Base-by-base conservation (phyloP, 2,329 filamentous ascomycete species). In the Cercospora sp. region DNA sequence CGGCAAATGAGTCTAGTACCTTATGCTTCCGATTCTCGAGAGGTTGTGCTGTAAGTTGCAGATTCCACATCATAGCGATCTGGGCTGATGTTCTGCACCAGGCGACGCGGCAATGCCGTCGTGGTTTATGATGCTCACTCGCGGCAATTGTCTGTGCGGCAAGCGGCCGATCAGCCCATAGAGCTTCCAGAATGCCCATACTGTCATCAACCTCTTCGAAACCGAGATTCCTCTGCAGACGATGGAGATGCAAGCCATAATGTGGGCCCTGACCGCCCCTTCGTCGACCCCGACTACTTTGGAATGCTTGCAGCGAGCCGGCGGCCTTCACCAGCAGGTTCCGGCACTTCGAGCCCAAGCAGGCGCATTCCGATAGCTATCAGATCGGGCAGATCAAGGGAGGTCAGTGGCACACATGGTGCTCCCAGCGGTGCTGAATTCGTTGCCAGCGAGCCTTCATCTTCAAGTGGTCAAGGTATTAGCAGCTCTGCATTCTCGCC, bases 241-340 rank as follows among this genome's bases (percentile, higher is more conserved):
- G 76, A 80, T 60, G 77, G 78, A 61, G 75, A 79, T 69, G 64
- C 78, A 72, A 70, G 68, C 72, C 77, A 73, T 70, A 78, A 76
- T 75, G 78, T 63, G 79, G 82, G 42, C 86, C 90, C 60, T 87
- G 90, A 74, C 7, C 58, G 72, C 2, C 73, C 72, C 66, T 98
- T 94, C 77, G 91, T 97, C 73, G 90, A 94, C 75, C 94, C 94
- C 2, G 89, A 93, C 62, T 99, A 99, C 83, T 99, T 99, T 80
- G 92, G 92, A 75, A 94, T 98, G 91, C 89, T 99, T 48, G 91
- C 87, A 55, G 81, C 85, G 61, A 89, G 85, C 72, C 76, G 72
- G 36, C 45, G 74, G 30, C 70, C 72, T 23, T 75, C 77, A 20
- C 80, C 82, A 62, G 84, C 84, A 64, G 81, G 75, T 58, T 89